Evolutionary conservation across 352 stramenopile species (phyloP), one percentile per base, ranked within the genome.

Genomic region (Saprolegnia diclina): DNA sequence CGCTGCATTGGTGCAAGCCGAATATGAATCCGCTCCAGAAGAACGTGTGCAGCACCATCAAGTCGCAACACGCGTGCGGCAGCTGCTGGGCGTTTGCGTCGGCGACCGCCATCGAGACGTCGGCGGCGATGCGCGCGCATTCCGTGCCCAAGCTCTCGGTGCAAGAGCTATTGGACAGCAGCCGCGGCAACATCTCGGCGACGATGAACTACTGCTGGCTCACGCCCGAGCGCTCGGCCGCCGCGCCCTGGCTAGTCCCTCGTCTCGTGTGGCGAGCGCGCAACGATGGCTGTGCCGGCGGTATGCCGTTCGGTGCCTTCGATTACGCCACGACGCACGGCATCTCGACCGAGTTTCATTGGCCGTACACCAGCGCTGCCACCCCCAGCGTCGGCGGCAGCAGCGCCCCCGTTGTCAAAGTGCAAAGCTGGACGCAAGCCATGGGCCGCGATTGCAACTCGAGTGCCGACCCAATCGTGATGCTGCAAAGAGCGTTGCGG

Each of bases 1-100:
- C 80, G 52, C 62, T 94, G 37, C 74, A 94, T 63, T 94, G 85
- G 85, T 94, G 85, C 71, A 81, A 82, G 35, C 78, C 68, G 9
- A 79, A 67, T 21, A 76, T 90, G 67, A 94, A 92, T 65, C 68
- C 81, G 21, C 65, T 75, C 40, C 76, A 82, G 50, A 74, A 75
- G 46, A 91, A 78, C 67, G 79, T 92, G 56, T 94, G 85, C 52
- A 87, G 82, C 4, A 67, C 72, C 16, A 72, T 94, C 50, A 91
- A 91, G 76, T 90, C 79, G 65, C 83, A 94, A 65, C 82, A 89
- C 65, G 77, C 83, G 63, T 94, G 85, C 65, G 85, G 85, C 18
- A 90, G 79, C 57, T 94, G 85, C 66, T 94, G 85, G 83, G 82
- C 85, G 24, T 94, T 92, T 71, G 85, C 85, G 0, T 83, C 85